Percentiles rank a stretch among this genome's conserved stretches.
phyloP scores from a whole-genome alignment of 495 filamentous ascomycete genomes.

The Penicillium bialowiezense region DNA sequence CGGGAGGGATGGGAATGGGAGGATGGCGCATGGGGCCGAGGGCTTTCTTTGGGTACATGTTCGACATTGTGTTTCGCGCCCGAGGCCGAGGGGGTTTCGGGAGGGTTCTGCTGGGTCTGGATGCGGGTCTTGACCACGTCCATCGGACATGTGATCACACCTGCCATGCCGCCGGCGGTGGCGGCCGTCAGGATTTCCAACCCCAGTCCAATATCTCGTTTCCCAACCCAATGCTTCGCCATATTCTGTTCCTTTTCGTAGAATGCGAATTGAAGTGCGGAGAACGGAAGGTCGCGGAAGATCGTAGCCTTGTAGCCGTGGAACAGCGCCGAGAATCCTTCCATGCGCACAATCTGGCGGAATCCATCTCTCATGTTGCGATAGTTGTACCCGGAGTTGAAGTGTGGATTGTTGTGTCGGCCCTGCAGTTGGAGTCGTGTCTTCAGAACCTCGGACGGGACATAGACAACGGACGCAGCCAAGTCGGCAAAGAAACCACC shows the following conservation, averaged over 20 bases:
- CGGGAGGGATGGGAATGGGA: conserved; percentile 28
- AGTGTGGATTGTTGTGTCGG: conserved; percentile 89
- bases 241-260: conserved; percentile 88
- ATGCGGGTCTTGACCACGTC: conserved; percentile 97
- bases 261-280: conserved; percentile 94
- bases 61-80: conserved; percentile 23
- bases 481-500: conserved; percentile 90
- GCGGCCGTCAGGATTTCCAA: conserved; percentile 88
- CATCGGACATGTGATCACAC: conserved; percentile 89
- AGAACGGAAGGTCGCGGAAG: conserved; percentile 92
- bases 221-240: conserved; percentile 71
- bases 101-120: conserved; percentile 83
- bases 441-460: conserved; percentile 95
- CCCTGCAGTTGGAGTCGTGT: conserved; percentile 93
- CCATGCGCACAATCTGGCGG: conserved; percentile 74
- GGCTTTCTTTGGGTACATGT: conserved; percentile 35
- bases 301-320: conserved; percentile 93
- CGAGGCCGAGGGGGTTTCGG: conserved; percentile 13
- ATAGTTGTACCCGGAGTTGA: conserved; percentile 93
- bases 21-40: conserved; percentile 29
- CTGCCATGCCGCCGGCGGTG: conserved; percentile 90
- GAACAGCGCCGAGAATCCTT: conserved; percentile 83
- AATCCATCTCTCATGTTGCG: conserved; percentile 73
- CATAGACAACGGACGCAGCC: conserved; percentile 87
- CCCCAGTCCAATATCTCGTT: conserved; percentile 75